Conservation (phyloP, 192 early-diverging fungal genomes). For the Thoreauomyces humboldtii region DNA sequence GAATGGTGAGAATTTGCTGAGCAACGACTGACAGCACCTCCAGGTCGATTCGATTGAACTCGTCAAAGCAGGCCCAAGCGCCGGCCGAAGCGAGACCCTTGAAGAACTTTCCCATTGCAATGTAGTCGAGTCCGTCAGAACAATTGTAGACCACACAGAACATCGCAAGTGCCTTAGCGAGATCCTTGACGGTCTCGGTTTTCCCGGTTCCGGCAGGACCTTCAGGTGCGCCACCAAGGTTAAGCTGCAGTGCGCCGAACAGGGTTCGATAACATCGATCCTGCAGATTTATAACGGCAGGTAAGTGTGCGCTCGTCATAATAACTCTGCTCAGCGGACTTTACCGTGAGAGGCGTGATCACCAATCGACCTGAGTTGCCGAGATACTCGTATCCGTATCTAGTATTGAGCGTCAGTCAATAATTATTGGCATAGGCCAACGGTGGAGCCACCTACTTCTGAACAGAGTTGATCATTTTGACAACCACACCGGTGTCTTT, state of each 20-base stretch:
- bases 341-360: conserved; percentile 54
- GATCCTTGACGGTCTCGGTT: conserved; percentile 60
- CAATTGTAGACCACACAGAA: conserved; percentile 68
- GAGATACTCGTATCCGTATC: conserved; percentile 62
- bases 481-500: conserved; percentile 54
- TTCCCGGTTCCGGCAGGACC: conserved; percentile 63
- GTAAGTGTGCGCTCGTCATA: not conserved
- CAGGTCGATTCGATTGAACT: conserved; percentile 64
- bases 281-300: not conserved
- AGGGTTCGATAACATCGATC: conserved; percentile 61
- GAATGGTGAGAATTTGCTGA: conserved; percentile 63
- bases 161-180: conserved; percentile 65
- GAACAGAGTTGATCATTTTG: conserved; percentile 64
- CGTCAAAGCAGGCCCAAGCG: conserved; percentile 65
- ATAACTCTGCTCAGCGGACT: not conserved
- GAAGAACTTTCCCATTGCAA: conserved; percentile 68
- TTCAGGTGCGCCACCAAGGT: conserved; percentile 63
- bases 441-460: conserved; percentile 32
- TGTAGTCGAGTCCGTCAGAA: conserved; percentile 63
- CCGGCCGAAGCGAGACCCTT: conserved; percentile 61
- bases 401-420: not conserved
- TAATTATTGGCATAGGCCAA: not conserved
- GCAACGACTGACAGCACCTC: conserved; percentile 64
- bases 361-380: conserved; percentile 58
- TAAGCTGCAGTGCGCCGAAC: conserved; percentile 59